Conservation (phyloP, 2,329 filamentous ascomycete genomes). For the Lojkania enalia region DNA sequence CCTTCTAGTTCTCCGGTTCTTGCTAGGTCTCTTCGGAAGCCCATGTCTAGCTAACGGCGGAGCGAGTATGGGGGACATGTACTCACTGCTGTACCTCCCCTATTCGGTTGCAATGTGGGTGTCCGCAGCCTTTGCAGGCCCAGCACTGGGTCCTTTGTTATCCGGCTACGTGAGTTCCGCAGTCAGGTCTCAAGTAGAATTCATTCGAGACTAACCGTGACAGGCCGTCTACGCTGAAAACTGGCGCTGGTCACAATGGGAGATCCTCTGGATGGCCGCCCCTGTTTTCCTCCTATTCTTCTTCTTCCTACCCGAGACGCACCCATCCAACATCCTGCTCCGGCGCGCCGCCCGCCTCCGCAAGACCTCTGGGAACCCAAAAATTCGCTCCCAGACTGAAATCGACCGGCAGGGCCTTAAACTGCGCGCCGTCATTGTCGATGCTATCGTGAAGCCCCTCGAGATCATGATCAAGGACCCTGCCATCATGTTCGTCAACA, state of each 20-base stretch:
- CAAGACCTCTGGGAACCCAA: constrained; percentile 59
- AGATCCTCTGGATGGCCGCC: constrained; percentile 64
- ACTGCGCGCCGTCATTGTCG: constrained; percentile 51
- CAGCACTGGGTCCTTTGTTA: constrained; percentile 64
- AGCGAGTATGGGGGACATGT: constrained; percentile 53
- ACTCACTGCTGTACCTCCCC: constrained; percentile 58
- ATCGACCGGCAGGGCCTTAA: constrained; percentile 63
- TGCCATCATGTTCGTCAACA: constrained; percentile 19
- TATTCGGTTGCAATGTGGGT: constrained; percentile 65
- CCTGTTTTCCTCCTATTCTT: constrained; percentile 65
- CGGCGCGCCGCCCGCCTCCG: constrained; percentile 65
- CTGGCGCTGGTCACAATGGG: constrained; percentile 69
- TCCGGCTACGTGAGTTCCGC: constrained; percentile 56
- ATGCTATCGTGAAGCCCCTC: constrained; percentile 63
- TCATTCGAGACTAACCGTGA: constrained; percentile 3
- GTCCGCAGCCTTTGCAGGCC: constrained; percentile 53
- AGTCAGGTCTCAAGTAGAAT: neutral
- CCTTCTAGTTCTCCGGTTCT: constrained; percentile 56
- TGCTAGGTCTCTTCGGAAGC: constrained; percentile 58
- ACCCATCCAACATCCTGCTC: constrained; percentile 61
- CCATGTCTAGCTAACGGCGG: constrained; percentile 65
- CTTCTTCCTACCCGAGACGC: constrained; percentile 67
- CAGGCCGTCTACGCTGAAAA: constrained; percentile 17
- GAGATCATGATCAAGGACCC: constrained; percentile 48
- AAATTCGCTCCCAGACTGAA: constrained; percentile 65